Conservation (phyloP, 257 asterid species). For the Solanum peruvianum region DNA sequence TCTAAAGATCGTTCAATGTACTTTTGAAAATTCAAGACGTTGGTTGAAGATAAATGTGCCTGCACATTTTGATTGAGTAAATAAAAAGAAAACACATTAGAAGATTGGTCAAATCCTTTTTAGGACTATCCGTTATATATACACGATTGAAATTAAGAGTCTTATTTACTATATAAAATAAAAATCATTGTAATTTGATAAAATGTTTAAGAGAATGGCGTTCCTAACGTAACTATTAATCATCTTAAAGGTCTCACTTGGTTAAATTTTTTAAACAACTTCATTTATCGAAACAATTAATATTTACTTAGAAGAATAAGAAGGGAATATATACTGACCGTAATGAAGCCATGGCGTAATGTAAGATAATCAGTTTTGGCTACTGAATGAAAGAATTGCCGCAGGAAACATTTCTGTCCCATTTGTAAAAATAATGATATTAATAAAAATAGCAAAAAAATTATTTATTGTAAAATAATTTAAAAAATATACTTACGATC, state of each 20-base stretch:
- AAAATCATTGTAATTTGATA: neutral
- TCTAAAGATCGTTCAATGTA: slow-evolving; percentile 68
- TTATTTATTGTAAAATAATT: too few species aligned
- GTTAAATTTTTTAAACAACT: neutral
- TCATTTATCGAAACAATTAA: neutral
- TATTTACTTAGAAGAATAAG: neutral
- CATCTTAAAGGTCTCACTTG: neutral
- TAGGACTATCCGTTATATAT: neutral
- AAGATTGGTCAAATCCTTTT: neutral
- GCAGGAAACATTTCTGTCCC: slow-evolving; percentile 54
- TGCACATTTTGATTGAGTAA: neutral
- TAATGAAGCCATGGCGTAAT: slow-evolving; percentile 69
- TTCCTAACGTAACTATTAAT: neutral
- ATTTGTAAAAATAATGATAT: neutral
- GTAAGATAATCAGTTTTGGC: slow-evolving; percentile 70
- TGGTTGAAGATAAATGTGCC: slow-evolving; percentile 66
- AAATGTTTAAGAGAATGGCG: neutral
- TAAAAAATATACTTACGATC: slow-evolving; percentile 34
- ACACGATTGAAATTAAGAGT: neutral
- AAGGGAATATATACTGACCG: slow-evolving; percentile 23
- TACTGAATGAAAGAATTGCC: slow-evolving; percentile 67
- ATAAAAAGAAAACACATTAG: neutral
- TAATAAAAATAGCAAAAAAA: neutral
- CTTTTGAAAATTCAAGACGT: slow-evolving; percentile 52
- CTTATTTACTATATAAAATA: neutral